These are phyloP conservation scores for Starmerella geochares DNA, from an alignment of 805 yeast genomes.

Conservation along the genomic window DNA sequence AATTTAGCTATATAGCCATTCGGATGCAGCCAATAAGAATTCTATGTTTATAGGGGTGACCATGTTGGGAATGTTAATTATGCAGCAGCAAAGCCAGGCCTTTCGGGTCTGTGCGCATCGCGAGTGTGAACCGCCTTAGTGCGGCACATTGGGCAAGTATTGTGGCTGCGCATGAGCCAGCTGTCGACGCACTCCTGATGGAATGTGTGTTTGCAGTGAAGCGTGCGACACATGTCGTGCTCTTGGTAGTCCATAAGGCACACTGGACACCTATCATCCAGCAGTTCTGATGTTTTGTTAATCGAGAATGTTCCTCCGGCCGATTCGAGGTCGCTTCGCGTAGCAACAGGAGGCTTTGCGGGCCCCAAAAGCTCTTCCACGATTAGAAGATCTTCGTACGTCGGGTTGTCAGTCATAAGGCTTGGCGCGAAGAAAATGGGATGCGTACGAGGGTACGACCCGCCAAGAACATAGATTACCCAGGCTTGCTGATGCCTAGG, in stretches of 20 bases:
- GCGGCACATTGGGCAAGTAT: constrained; percentile 51
- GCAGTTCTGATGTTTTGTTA: constrained; percentile 18
- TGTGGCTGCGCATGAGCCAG: constrained; percentile 46
- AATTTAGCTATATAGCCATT: no score
- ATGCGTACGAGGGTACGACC: constrained; percentile 41
- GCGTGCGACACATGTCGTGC: constrained; percentile 40
- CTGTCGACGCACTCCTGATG: constrained; percentile 50
- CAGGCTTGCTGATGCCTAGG: constrained; percentile 29
- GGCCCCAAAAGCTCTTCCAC: constrained; percentile 42
- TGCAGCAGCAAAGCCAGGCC: neutral
- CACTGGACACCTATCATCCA: constrained; percentile 31
- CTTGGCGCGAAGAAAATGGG: constrained; percentile 43
- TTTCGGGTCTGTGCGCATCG: neutral
- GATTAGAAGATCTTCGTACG: constrained; percentile 41
- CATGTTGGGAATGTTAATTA: neutral
- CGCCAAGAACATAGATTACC: constrained; percentile 56
- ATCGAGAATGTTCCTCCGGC: constrained; percentile 35
- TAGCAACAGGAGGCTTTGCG: constrained; percentile 38
- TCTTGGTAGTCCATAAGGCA: constrained; percentile 43
- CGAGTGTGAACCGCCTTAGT: constrained; percentile 9
- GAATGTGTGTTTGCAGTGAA: constrained; percentile 44
- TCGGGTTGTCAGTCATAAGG: constrained; percentile 41
- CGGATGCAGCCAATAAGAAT: neutral
- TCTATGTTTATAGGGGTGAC: neutral
- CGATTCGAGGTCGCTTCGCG: constrained; percentile 34